Evolutionary conservation across 2,329 filamentous ascomycete genomes (phyloP).

Genomic region (Coniochaeta sp.): DNA sequence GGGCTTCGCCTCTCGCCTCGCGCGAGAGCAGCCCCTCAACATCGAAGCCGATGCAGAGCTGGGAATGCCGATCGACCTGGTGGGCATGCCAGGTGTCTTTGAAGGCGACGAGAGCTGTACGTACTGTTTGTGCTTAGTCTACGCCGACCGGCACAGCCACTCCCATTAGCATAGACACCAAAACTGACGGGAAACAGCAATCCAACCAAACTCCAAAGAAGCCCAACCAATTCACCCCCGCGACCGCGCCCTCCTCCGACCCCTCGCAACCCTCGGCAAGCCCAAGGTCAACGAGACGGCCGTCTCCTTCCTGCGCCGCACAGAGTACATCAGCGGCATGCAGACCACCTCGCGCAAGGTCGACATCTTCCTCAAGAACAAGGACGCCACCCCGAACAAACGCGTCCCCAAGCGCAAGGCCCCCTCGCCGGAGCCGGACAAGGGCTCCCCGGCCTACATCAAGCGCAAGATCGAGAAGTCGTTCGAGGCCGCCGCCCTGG

Average conservation of each 20-base stretch:
- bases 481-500: constrained; percentile 46
- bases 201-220: constrained; percentile 66
- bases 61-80: constrained; percentile 92
- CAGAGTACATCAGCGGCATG: constrained; percentile 80
- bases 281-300: constrained; percentile 66
- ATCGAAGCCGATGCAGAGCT: constrained; percentile 97
- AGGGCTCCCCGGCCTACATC: constrained; percentile 58
- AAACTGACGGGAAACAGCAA: constrained; percentile 44
- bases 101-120: constrained; percentile 90
- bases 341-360: constrained; percentile 38
- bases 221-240: constrained; percentile 68
- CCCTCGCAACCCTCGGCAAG: constrained; percentile 78
- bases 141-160: neutral
- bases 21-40: constrained; percentile 86
- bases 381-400: constrained; percentile 5
- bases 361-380: constrained; percentile 19
- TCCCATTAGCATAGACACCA: too few relatives aligned
- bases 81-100: constrained; percentile 91
- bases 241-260: constrained; percentile 76
- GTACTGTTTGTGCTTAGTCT: constrained; percentile 10
- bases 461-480: constrained; percentile 58
- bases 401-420: constrained; percentile 34
- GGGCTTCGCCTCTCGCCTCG: constrained; percentile 80
- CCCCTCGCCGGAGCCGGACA: constrained; percentile 48
- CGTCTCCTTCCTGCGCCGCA: constrained; percentile 90